Evolutionary conservation across 2,329 filamentous ascomycete genomes (phyloP), one percentile per base, ranked within the genome.

Genomic region (Venturia carpophila): DNA sequence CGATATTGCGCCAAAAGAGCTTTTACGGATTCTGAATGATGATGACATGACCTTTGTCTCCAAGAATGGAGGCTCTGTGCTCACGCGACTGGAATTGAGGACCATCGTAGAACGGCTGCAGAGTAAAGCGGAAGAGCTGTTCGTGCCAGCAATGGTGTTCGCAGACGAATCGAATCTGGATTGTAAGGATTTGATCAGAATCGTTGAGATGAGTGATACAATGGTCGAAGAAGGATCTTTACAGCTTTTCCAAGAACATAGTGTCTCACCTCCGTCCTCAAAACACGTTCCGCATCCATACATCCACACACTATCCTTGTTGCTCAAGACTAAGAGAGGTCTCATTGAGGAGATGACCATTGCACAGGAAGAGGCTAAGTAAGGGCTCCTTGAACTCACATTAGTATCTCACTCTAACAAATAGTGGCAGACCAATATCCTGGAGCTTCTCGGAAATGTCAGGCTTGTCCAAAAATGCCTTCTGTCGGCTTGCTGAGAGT

Each of bases 361-460:
- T 45, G 41, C 61, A 19, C 41, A 63, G 34, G 45, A 17, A 9
- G 61, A 43, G 21, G 61, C 52, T 10, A 58, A 37, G 52, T 58
- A 58, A 58, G 52, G 3, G 2, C 3, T 4, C n/a, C 15, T 58
- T 21, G 15, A 30, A 37, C 15, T 9, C 27, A n/a, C 17, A 11
- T 58, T 37, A 5, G 27, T 5, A 58, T 9, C 5, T 27, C 10
- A 27, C 4, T 58, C 52, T 58, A 37, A 58, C 52, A 10, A 58
- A 37, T 9, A n/a, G 27, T 37, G 30, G 15, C 52, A 47, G 49
- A 45, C 19, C 47, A 21, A 34, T 24, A 24, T 39, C 17, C 2
- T 64, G 45, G 47, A 43, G 13, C 9, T 37, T 42, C n/a, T 42
- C 37, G 15, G 63, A 64, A 19, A 64, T 64, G 63, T 43, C 27